phyloP scores from a whole-genome alignment of 306 rosid genomes.

The Vicia sativa region DNA sequence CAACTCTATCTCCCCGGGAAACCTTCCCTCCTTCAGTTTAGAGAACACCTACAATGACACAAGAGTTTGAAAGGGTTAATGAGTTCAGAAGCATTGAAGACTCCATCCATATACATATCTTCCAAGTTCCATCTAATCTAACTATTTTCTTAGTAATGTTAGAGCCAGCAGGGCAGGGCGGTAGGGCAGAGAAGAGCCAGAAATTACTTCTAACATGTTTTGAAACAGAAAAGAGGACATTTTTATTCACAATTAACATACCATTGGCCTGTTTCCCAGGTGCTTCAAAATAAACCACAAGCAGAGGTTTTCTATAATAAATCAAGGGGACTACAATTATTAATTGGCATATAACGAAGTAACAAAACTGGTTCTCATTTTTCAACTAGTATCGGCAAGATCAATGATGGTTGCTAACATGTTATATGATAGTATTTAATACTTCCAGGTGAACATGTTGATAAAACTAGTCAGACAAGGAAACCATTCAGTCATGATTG shows the following conservation, averaged over 20 bases:
- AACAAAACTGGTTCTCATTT: constrained; percentile 1
- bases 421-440: constrained; percentile 4
- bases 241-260: constrained; percentile 5
- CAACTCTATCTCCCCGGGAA: constrained; percentile 74
- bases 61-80: constrained; percentile 35
- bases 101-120: constrained; percentile 3
- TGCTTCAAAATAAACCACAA: not conserved
- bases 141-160: constrained; percentile 4
- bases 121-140: constrained; percentile 7
- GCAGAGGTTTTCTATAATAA: not conserved
- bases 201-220: not conserved
- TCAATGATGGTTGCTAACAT: not conserved
- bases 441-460: not conserved
- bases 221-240: not conserved
- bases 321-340: constrained; percentile 24
- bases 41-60: constrained; percentile 70
- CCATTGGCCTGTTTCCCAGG: constrained; percentile 5
- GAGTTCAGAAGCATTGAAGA: constrained; percentile 32
- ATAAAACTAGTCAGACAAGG: constrained; percentile 15
- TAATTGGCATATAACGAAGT: not conserved
- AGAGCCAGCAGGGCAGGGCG: not conserved
- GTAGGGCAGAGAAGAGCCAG: not conserved
- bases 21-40: constrained; percentile 71
- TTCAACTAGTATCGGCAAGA: not conserved
- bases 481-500: constrained; percentile 1